phyloP scores from a whole-genome alignment of 495 filamentous ascomycete species.

The Achaetomiella virescens region DNA sequence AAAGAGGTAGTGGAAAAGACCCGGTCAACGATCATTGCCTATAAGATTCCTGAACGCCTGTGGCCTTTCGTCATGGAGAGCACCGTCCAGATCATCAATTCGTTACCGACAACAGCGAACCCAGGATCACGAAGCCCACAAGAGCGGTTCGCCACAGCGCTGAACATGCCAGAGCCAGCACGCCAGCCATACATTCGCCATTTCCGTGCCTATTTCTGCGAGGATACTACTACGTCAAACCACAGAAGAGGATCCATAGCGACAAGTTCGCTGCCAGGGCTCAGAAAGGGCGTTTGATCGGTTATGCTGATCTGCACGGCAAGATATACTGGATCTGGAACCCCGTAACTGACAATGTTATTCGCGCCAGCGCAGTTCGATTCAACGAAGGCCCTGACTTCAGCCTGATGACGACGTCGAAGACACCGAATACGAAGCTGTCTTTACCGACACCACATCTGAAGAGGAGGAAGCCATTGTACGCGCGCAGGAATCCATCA shows the following conservation, averaged over 20 bases:
- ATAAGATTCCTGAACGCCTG: neutral
- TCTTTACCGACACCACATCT: neutral
- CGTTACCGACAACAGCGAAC: neutral
- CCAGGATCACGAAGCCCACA: neutral
- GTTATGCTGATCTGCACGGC: neutral
- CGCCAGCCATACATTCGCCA: neutral
- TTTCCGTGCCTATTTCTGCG: neutral
- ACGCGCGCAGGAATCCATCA: too few species aligned
- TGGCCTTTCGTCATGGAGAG: neutral
- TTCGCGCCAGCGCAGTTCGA: neutral
- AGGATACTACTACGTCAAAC: neutral
- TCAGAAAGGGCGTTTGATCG: neutral
- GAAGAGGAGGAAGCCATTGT: too few species aligned
- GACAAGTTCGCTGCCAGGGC: neutral
- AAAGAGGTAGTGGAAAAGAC: neutral
- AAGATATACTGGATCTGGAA: slow-evolving; percentile 2
- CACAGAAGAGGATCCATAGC: neutral
- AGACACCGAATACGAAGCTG: neutral
- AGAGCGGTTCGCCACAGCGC: neutral
- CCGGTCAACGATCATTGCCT: neutral
- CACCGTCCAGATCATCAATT: neutral
- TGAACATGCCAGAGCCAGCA: neutral
- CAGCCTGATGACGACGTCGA: neutral
- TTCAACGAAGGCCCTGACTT: neutral
- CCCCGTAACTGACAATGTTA: neutral